phyloP scores from a whole-genome alignment of 192 early-diverging fungal genomes.

The Backusella sp. region DNA sequence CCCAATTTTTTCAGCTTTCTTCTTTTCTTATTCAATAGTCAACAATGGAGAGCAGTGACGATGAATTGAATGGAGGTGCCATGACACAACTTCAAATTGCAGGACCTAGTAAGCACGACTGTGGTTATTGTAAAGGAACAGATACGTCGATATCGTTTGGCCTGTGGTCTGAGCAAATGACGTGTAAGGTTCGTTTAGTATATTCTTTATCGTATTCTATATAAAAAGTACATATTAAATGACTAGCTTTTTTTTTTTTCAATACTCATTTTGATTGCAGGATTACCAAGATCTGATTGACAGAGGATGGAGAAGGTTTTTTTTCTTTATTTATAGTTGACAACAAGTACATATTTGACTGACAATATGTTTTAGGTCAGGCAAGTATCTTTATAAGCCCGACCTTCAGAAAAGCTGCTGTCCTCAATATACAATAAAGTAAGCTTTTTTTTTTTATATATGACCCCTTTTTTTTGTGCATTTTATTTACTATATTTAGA shows the following conservation, averaged over 20 bases:
- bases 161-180: slow-evolving; percentile 57
- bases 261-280: slow-evolving; percentile 17
- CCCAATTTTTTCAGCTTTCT: background rate
- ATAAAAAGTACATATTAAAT: background rate
- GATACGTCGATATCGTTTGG: slow-evolving; percentile 59
- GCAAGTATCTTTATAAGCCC: slow-evolving; percentile 75
- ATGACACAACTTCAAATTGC: slow-evolving; percentile 13
- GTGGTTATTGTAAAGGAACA: slow-evolving; percentile 67
- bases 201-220: background rate
- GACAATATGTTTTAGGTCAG: slow-evolving; percentile 40
- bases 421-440: slow-evolving; percentile 73
- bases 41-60: background rate
- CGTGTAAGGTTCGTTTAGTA: slow-evolving; percentile 37
- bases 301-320: slow-evolving; percentile 69
- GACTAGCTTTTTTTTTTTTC: background rate
- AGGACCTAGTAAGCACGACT: slow-evolving; percentile 38
- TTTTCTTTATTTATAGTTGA: background rate
- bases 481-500: slow-evolving; percentile 22
- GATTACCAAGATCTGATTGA: slow-evolving; percentile 70
- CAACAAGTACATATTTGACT: too few relatives aligned
- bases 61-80: background rate
- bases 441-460: background rate
- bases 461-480: background rate
- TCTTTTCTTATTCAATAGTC: background rate
- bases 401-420: slow-evolving; percentile 65